A percentile compares a stretch with the other conserved stretches of the same genome.
Evolutionary conservation across 2,329 filamentous ascomycete genomes (phyloP).

Genomic region (Phialophora tarda): DNA sequence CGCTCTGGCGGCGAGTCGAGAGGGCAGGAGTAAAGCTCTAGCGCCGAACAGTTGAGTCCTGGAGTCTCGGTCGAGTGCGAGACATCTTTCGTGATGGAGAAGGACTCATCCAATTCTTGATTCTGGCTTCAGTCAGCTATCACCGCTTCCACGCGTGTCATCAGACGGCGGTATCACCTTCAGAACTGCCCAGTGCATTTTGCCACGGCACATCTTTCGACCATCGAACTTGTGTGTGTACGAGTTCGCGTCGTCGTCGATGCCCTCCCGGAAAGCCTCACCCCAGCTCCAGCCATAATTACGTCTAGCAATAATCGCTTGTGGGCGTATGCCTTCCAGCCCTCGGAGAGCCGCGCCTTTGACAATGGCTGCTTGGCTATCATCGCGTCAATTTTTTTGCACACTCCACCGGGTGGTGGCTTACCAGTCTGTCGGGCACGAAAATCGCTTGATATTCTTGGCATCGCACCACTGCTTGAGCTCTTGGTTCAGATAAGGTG

Average conservation of each 20-base stretch:
- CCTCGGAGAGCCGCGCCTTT: background rate
- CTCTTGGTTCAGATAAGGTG: background rate
- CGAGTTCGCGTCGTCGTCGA: conserved; percentile 8
- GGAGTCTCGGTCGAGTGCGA: background rate
- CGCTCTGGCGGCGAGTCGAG: background rate
- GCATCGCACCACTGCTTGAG: background rate
- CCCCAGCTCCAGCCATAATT: conserved; percentile 8
- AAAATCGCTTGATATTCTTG: background rate
- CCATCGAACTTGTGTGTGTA: conserved; percentile 4
- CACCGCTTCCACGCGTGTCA: background rate
- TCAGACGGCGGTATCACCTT: background rate
- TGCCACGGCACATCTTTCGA: background rate
- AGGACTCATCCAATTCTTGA: conserved; percentile 7
- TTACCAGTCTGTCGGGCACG: background rate
- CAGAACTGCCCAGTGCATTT: conserved; percentile 7
- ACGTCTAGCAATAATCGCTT: conserved; percentile 1
- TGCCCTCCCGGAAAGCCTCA: conserved; percentile 5
- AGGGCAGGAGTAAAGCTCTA: background rate
- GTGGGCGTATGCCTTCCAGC: background rate
- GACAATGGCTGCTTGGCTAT: background rate
- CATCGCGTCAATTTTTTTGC: background rate
- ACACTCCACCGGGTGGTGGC: background rate
- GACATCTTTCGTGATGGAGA: background rate
- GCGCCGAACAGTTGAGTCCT: background rate
- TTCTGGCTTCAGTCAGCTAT: background rate